Conservation (phyloP, 140 eudicot genomes). For the Cichorium intybus region DNA sequence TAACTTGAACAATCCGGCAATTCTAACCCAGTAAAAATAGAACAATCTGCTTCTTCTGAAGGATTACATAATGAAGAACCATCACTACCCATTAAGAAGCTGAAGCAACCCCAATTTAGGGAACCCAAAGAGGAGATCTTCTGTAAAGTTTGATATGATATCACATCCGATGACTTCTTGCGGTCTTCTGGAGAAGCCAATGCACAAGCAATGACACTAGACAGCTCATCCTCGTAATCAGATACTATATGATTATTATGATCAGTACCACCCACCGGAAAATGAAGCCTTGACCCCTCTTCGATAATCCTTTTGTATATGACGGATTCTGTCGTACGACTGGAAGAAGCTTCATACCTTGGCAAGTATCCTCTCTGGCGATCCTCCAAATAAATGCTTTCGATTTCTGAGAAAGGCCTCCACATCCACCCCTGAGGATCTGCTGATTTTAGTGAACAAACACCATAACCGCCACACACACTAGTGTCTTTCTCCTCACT, state of each 20-base stretch:
- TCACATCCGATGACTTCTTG: constrained; percentile 15
- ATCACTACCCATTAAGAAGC: constrained; percentile 37
- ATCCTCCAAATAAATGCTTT: constrained; percentile 44
- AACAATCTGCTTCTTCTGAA: constrained; percentile 41
- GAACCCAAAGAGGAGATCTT: constrained; percentile 39
- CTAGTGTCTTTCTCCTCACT: too few species aligned
- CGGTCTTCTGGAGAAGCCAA: constrained; percentile 47
- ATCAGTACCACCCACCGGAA: constrained; percentile 46
- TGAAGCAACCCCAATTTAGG: constrained; percentile 34
- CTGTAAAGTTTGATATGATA: constrained; percentile 25
- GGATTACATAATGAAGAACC: constrained; percentile 24
- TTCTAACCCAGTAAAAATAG: constrained; percentile 49
- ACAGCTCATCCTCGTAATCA: constrained; percentile 76
- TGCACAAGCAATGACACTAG: constrained; percentile 87
- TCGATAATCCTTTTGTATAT: constrained; percentile 48
- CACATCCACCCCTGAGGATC: constrained; percentile 64
- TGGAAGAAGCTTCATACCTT: constrained; percentile 40
- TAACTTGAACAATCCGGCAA: constrained; percentile 46
- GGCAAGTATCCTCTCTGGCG: constrained; percentile 55
- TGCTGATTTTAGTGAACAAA: constrained; percentile 24
- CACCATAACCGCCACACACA: too few species aligned
- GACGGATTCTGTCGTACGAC: constrained; percentile 36
- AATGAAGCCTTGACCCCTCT: constrained; percentile 71
- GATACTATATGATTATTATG: constrained; percentile 58
- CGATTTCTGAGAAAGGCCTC: constrained; percentile 56